Evolutionary conservation across 2,329 filamentous ascomycete genomes (phyloP).

Genomic region (Penicillium vulpinum): DNA sequence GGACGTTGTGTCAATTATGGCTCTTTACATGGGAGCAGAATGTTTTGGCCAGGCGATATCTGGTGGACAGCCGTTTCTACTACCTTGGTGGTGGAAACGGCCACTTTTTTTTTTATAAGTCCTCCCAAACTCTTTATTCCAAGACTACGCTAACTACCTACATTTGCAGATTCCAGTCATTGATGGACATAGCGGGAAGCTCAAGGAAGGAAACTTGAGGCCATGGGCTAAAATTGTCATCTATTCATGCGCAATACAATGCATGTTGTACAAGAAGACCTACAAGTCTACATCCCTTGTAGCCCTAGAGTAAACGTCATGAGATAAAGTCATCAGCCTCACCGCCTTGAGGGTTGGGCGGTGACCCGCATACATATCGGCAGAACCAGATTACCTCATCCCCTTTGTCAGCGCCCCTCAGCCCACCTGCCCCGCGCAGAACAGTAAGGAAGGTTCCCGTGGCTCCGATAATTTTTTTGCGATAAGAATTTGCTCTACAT

Average conservation of each 20-base stretch:
- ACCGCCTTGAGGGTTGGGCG: not conserved
- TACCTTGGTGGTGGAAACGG: constrained; percentile 25
- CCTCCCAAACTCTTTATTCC: constrained; percentile 5
- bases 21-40: constrained; percentile 16
- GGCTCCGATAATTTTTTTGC: constrained; percentile 23
- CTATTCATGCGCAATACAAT: not conserved
- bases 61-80: constrained; percentile 32
- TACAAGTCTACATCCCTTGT: not conserved
- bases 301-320: not conserved
- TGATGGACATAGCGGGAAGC: not conserved
- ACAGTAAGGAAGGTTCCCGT: constrained; percentile 34
- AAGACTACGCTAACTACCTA: constrained; percentile 36
- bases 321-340: not conserved
- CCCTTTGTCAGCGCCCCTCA: constrained; percentile 20
- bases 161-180: constrained; percentile 3
- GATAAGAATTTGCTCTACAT: constrained; percentile 10
- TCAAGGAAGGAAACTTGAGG: not conserved
- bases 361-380: not conserved
- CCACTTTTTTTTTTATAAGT: constrained; percentile 45
- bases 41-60: constrained; percentile 10
- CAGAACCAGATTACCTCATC: constrained; percentile 6
- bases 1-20: constrained; percentile 8
- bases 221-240: not conserved
- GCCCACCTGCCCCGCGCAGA: constrained; percentile 23
- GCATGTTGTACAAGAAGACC: not conserved